Base-by-base conservation (phyloP, 768 basidiomycete species). In the Suillus lakei region DNA sequence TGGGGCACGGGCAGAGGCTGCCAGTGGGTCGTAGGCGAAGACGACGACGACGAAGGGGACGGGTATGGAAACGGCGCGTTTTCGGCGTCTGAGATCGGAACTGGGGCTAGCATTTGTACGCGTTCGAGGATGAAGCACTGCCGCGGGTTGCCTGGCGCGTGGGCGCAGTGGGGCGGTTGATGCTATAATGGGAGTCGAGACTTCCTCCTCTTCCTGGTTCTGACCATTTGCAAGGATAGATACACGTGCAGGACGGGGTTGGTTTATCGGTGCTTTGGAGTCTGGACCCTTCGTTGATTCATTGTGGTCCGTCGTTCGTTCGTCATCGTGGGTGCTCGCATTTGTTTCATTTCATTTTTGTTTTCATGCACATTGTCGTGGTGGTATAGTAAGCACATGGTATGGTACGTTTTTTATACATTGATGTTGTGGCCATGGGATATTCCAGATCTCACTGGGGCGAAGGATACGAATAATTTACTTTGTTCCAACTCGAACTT, bases 121-220 rank as follows among this genome's bases (percentile, higher is more conserved):
- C 65, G 68, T 46, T 66, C 66, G 34, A 60, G 68, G 30, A 66
- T 68, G 28, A 81, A 73, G 68, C 72, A 73, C 68, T 73, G 75
- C 61, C 71, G 69, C 43, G 77, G 72, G 18, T 67, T 81, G 30
- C 80, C 80, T 38, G 72, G 78, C 43, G 67, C 77, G 9, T 77
- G 76, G 76, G 67, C 72, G 15, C 74, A 77, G 61, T 77, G 73
- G 75, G 71, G 70, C 50, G 61, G 54, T 38, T 58, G 18, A n/a
- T 32, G 30, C 30, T 53, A 21, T 32, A 18, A 53, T 54, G 30
- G 51, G 50, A 30, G 15, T 18, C 28, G n/a, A n/a, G n/a, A n/a
- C 18, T 4, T 8, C 28, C 18, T 30, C 16, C 16, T 51, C 51
- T 54, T 54, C 21, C 30, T 54, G 16, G 8, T 54, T 32, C 10